These are phyloP conservation scores for Saccharomycopsis microspora DNA, from an alignment of 805 yeast species.

Conservation along the genomic window DNA sequence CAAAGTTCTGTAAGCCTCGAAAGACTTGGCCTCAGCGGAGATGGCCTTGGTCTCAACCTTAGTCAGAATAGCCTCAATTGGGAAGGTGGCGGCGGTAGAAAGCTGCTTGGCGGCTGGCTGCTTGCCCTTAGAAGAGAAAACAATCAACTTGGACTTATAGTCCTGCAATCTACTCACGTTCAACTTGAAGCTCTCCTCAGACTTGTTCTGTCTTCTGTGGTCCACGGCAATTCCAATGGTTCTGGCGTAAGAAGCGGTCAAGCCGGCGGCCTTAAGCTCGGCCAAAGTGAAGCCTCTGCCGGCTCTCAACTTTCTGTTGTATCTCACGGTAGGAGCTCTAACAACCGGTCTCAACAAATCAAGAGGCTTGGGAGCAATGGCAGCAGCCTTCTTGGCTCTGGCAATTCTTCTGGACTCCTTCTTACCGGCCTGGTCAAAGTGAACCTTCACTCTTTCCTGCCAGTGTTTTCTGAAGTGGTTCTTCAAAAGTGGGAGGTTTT, in stretches of 20 bases:
- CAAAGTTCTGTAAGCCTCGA: slow-evolving; percentile 87
- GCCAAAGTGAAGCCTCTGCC: slow-evolving; percentile 99
- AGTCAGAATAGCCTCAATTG: slow-evolving; percentile 68
- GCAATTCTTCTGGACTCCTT: slow-evolving; percentile 94
- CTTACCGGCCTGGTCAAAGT: slow-evolving; percentile 99
- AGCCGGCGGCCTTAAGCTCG: slow-evolving; percentile 97
- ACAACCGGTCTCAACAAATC: slow-evolving; percentile 95
- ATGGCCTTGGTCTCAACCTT: slow-evolving; percentile 86
- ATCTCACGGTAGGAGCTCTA: slow-evolving; percentile 96
- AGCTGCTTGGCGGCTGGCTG: slow-evolving; percentile 67
- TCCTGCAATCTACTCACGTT: slow-evolving; percentile 95
- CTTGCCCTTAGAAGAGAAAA: slow-evolving; percentile 88
- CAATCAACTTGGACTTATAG: slow-evolving; percentile 90
- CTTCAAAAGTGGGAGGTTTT: slow-evolving; percentile 98
- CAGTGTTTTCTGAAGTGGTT: slow-evolving; percentile 99
- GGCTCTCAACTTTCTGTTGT: slow-evolving; percentile 99
- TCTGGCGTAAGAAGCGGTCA: slow-evolving; percentile 91
- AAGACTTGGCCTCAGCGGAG: slow-evolving; percentile 47
- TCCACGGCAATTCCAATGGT: slow-evolving; percentile 98
- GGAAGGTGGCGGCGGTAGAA: slow-evolving; percentile 74
- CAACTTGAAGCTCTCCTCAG: slow-evolving; percentile 86
- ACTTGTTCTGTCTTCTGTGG: slow-evolving; percentile 99
- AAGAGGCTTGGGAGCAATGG: slow-evolving; percentile 94
- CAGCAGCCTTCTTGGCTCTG: slow-evolving; percentile 89
- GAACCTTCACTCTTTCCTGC: slow-evolving; percentile 99